These are phyloP conservation scores for Adansonia gregorii DNA, from an alignment of 441 rosid genomes.

Conservation along the genomic window DNA sequence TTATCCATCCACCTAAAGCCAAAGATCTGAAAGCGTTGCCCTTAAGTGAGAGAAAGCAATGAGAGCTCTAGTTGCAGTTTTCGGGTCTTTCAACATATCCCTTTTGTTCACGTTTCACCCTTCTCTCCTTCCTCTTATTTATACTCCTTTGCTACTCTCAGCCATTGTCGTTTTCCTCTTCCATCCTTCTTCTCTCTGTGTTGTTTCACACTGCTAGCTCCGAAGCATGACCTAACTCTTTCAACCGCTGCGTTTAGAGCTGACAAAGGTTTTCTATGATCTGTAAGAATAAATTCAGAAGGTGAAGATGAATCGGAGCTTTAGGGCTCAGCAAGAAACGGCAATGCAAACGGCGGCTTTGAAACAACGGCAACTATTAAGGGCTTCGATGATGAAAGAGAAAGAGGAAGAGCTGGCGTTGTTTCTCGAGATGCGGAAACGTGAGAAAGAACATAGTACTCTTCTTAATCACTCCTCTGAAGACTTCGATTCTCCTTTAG, in stretches of 20 bases:
- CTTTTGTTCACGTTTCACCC: slow-evolving; percentile 36
- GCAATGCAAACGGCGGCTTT: slow-evolving; percentile 62
- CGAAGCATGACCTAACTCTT: slow-evolving; percentile 43
- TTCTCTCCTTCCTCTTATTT: slow-evolving; percentile 31
- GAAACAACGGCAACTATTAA: slow-evolving; percentile 75
- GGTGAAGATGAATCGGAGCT: slow-evolving; percentile 75
- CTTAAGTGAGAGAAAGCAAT: slow-evolving; percentile 40
- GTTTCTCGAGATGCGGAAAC: slow-evolving; percentile 89
- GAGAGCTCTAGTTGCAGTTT: slow-evolving; percentile 24
- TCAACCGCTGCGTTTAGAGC: slow-evolving; percentile 20
- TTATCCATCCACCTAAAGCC: slow-evolving; percentile 27
- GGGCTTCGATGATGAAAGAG: slow-evolving; percentile 76
- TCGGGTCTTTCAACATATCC: slow-evolving; percentile 29
- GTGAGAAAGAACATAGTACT: slow-evolving; percentile 81
- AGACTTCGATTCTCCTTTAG: slow-evolving; percentile 72
- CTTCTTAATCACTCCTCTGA: slow-evolving; percentile 59
- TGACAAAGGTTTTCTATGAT: slow-evolving; percentile 20
- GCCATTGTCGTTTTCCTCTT: slow-evolving; percentile 29
- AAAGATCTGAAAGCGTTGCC: slow-evolving; percentile 38
- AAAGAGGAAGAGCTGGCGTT: slow-evolving; percentile 88
- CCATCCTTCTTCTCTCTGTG: slow-evolving; percentile 33
- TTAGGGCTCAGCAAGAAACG: slow-evolving; percentile 70
- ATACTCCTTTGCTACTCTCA: slow-evolving; percentile 49
- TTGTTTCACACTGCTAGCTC: slow-evolving; percentile 32
- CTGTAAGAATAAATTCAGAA: slow-evolving; percentile 37